Conservation (phyloP, 164 flowering plant species). For the Chloranthus sessilifolius region DNA sequence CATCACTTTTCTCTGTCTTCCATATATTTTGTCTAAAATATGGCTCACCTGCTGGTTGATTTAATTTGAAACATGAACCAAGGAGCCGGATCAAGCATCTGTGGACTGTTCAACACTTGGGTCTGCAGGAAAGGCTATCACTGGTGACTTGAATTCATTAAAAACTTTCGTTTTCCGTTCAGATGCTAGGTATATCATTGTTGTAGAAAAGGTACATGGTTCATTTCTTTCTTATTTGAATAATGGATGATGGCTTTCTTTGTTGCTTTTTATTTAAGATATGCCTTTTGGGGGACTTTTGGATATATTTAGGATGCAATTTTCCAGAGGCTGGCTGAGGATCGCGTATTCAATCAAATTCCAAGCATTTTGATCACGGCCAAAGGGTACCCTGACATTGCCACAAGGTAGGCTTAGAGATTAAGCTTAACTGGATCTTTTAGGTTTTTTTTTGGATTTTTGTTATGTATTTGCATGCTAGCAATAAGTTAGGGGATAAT, state of each 20-base stretch:
- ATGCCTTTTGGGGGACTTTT: not conserved
- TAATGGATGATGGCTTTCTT: not conserved
- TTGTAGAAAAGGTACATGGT: constrained; percentile 82
- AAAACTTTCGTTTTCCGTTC: constrained; percentile 49
- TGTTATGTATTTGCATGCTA: no score
- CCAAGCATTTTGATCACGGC: constrained; percentile 94
- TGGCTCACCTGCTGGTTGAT: constrained; percentile 1
- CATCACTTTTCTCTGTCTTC: no score
- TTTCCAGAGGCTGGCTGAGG: constrained; percentile 88
- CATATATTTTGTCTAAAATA: no score
- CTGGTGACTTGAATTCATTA: constrained; percentile 70
- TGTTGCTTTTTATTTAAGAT: no score
- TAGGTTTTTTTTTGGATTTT: no score
- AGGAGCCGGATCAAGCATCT: constrained; percentile 70
- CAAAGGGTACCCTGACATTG: constrained; percentile 97
- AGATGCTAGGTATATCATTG: constrained; percentile 82
- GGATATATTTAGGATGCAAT: constrained; percentile 70
- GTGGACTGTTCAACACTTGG: constrained; percentile 82
- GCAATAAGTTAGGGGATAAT: no score
- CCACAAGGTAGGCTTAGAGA: constrained; percentile 59
- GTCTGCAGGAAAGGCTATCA: constrained; percentile 76
- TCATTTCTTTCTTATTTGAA: not conserved
- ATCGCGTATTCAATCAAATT: constrained; percentile 70
- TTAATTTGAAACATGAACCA: constrained; percentile 9
- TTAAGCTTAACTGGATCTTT: not conserved